These are phyloP conservation scores for Cyclostephanos invisitatus DNA, from an alignment of 108 stramenopile genomes.

Conservation along the genomic window DNA sequence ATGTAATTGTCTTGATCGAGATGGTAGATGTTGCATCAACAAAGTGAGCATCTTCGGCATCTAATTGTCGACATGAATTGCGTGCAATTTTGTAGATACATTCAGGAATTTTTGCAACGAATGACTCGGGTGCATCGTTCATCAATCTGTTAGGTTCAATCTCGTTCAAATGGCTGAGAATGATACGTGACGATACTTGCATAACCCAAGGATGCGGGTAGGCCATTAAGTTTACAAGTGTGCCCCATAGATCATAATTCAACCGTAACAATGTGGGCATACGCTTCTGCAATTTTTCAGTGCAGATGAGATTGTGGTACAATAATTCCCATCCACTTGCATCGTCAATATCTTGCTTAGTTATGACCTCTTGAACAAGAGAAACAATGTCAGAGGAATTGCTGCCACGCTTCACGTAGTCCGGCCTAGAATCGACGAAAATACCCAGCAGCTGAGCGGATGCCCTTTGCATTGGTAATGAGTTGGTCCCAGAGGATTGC, in stretches of 20 bases:
- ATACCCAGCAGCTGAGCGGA: constrained; percentile 79
- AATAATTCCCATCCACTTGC: constrained; percentile 68
- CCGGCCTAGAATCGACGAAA: constrained; percentile 64
- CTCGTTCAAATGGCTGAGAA: constrained; percentile 52
- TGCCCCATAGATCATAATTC: constrained; percentile 52
- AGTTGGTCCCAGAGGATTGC: constrained; percentile 37
- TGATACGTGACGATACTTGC: constrained; percentile 61
- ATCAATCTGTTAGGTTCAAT: constrained; percentile 35
- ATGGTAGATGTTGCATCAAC: constrained; percentile 55
- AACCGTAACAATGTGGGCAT: constrained; percentile 19
- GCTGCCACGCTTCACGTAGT: constrained; percentile 60
- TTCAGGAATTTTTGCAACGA: constrained; percentile 51
- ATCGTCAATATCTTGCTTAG: constrained; percentile 16
- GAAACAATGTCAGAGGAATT: constrained; percentile 31
- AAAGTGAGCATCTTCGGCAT: constrained; percentile 64
- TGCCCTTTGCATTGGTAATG: constrained; percentile 52
- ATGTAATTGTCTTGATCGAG: constrained; percentile 67
- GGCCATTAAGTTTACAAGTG: constrained; percentile 56
- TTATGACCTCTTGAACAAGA: constrained; percentile 31
- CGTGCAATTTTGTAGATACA: constrained; percentile 64
- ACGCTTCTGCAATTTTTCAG: constrained; percentile 61
- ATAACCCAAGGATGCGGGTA: constrained; percentile 81
- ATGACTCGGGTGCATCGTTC: constrained; percentile 30
- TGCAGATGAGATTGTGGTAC: constrained; percentile 70
- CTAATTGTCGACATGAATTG: constrained; percentile 70